Evolutionary conservation across 2,329 filamentous ascomycete genomes (phyloP).

Genomic region (Arthrobotrys conoides): DNA sequence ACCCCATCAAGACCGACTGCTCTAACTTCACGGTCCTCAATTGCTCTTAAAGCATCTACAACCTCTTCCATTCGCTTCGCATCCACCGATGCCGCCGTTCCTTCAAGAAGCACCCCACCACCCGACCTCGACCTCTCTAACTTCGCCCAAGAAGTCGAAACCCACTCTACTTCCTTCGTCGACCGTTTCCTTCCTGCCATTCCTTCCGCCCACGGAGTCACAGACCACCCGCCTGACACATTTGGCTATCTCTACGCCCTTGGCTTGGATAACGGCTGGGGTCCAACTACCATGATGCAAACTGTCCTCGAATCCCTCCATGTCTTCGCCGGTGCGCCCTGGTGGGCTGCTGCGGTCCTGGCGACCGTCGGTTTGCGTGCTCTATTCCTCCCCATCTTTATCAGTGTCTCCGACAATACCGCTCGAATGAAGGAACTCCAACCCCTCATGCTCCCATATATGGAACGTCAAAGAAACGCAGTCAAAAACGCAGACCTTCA

Average conservation of each 20-base stretch:
- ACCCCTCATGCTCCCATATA: conserved; percentile 73
- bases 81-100: conserved; percentile 45
- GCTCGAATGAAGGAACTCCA: conserved; percentile 76
- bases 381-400: conserved; percentile 76
- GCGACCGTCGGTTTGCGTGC: conserved; percentile 77
- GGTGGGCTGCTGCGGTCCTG: conserved; percentile 82
- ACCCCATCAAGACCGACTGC: conserved; percentile 17
- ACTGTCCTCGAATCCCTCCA: conserved; percentile 86
- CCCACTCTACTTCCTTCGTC: conserved; percentile 41
- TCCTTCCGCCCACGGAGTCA: conserved; percentile 25
- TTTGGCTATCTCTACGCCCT: conserved; percentile 86
- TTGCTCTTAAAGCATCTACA: conserved; percentile 36
- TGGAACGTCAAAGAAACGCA: conserved; percentile 71
- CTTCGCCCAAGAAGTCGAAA: conserved; percentile 38
- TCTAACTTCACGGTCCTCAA: conserved; percentile 27
- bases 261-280: conserved; percentile 89
- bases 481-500: conserved; percentile 68
- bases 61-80: conserved; percentile 60
- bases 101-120: conserved; percentile 22
- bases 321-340: conserved; percentile 80
- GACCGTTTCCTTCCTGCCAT: conserved; percentile 43
- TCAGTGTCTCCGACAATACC: conserved; percentile 74
- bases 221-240: conserved; percentile 72
- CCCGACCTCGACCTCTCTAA: conserved; percentile 42
- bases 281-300: conserved; percentile 80